Evolutionary conservation across 306 rosid genomes (phyloP).

Genomic region (Cotoneaster glaucophyllus): DNA sequence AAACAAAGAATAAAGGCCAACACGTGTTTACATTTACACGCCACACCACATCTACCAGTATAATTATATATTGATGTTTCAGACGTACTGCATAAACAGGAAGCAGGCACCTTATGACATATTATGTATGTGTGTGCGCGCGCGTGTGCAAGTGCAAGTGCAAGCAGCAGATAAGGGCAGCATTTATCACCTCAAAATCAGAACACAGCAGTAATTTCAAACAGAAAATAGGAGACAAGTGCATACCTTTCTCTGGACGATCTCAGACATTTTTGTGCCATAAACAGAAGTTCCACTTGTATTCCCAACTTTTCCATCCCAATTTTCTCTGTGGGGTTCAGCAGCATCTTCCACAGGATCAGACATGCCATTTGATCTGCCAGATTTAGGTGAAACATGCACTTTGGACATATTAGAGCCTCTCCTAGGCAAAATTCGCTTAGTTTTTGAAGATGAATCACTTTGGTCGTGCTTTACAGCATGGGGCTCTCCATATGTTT

Average conservation of each 20-base stretch:
- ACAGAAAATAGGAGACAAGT: not conserved
- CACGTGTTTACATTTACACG: not conserved
- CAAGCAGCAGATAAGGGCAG: slow-evolving; percentile 4
- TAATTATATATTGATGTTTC: not conserved
- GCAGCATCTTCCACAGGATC: slow-evolving; percentile 52
- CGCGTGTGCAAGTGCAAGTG: not conserved
- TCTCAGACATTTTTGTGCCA: slow-evolving; percentile 64
- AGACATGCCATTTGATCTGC: slow-evolving; percentile 50
- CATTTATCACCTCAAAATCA: slow-evolving; percentile 12
- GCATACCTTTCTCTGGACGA: slow-evolving; percentile 80
- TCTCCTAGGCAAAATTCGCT: slow-evolving; percentile 61
- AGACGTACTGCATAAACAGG: not conserved
- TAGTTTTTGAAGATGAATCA: slow-evolving; percentile 51
- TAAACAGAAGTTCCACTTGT: slow-evolving; percentile 46
- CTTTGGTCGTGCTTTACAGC: slow-evolving; percentile 56
- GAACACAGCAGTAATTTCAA: slow-evolving; percentile 2
- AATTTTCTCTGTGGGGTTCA: slow-evolving; percentile 56
- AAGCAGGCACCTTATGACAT: not conserved
- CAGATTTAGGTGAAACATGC: slow-evolving; percentile 66
- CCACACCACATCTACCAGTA: not conserved
- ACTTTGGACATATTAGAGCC: slow-evolving; percentile 50
- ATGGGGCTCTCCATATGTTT: slow-evolving; percentile 48
- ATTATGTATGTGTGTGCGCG: not conserved
- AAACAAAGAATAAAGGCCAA: slow-evolving; percentile 2
- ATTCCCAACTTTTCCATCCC: slow-evolving; percentile 59